Evolutionary conservation across 1,139 yeast genomes (phyloP).

Genomic region (Nakaseomyces glabratus): DNA sequence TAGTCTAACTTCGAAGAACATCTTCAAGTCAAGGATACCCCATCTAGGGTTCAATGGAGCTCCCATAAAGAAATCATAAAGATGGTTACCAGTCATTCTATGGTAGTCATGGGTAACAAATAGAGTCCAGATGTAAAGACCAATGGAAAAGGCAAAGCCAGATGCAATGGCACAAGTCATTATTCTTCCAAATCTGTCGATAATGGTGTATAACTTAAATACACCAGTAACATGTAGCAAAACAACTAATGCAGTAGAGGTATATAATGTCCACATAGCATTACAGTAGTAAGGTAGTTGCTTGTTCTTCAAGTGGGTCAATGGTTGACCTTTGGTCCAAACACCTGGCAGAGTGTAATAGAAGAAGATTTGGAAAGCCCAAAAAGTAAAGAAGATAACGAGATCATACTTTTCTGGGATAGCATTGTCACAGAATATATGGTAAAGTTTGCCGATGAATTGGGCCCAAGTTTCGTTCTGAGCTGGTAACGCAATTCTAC

Average conservation of each 20-base stretch:
- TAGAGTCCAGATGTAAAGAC: conserved; percentile 56
- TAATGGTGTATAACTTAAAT: conserved; percentile 60
- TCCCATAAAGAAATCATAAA: conserved; percentile 93
- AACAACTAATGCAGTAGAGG: conserved; percentile 49
- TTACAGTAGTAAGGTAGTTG: conserved; percentile 93
- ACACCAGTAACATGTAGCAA: conserved; percentile 63
- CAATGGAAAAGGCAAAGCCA: conserved; percentile 59
- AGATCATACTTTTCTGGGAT: conserved; percentile 62
- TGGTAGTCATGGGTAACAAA: conserved; percentile 65
- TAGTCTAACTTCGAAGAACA: conserved; percentile 93
- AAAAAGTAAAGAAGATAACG: conserved; percentile 60
- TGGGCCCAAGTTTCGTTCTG: conserved; percentile 49
- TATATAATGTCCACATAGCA: conserved; percentile 77
- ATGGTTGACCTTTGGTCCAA: conserved; percentile 91
- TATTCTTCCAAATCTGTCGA: conserved; percentile 80
- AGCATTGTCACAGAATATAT: conserved; percentile 45
- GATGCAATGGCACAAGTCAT: conserved; percentile 83
- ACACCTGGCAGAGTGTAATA: conserved; percentile 89
- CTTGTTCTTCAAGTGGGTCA: conserved; percentile 65
- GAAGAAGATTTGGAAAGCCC: conserved; percentile 60
- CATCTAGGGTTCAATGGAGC: conserved; percentile 94
- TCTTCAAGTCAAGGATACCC: conserved; percentile 85
- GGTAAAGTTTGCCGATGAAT: conserved; percentile 39
- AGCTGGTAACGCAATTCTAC: conserved; percentile 61
- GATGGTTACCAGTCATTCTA: conserved; percentile 81